Conservation (phyloP, 345 rosid genomes). For the Erysimum cheiranthoides region DNA sequence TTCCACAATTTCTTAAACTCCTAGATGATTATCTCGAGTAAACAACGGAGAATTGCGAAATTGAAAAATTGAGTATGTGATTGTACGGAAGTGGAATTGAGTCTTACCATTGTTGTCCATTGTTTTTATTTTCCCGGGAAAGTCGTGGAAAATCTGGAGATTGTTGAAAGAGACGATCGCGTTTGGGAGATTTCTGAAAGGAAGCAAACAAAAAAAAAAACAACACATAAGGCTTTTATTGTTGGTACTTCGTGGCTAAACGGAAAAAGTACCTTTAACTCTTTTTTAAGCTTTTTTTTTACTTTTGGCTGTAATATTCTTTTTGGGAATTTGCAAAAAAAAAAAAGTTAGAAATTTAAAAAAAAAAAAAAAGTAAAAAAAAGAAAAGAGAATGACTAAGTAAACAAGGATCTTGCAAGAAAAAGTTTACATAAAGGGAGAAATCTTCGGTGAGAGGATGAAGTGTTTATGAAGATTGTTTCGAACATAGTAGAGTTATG, state of each 20-base stretch:
- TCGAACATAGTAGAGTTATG: too few species aligned
- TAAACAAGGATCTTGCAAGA: too few species aligned
- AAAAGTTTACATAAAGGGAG: too few species aligned
- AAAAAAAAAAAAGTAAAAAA: too few species aligned
- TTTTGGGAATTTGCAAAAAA: not conserved
- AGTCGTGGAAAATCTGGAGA: not conserved
- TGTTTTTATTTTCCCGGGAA: not conserved
- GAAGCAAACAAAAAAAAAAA: not conserved
- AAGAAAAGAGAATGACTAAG: too few species aligned
- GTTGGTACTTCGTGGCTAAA: not conserved
- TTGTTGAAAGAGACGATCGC: constrained; percentile 23
- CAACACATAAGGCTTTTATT: not conserved
- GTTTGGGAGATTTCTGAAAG: constrained; percentile 5
- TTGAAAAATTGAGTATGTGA: not conserved
- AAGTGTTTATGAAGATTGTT: too few species aligned
- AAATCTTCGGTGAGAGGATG: too few species aligned
- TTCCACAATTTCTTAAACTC: not conserved
- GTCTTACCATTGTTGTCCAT: constrained; percentile 35
- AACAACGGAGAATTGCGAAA: constrained; percentile 13
- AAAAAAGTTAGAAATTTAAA: too few species aligned
- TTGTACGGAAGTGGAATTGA: constrained; percentile 16
- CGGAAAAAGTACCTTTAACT: not conserved
- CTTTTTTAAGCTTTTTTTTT: not conserved
- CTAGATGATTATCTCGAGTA: not conserved
- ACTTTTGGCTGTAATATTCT: not conserved